Percentiles rank a stretch among this genome's conserved stretches.
phyloP scores from a whole-genome alignment of 352 stramenopile genomes.

The Globisporangium sylvaticum region DNA sequence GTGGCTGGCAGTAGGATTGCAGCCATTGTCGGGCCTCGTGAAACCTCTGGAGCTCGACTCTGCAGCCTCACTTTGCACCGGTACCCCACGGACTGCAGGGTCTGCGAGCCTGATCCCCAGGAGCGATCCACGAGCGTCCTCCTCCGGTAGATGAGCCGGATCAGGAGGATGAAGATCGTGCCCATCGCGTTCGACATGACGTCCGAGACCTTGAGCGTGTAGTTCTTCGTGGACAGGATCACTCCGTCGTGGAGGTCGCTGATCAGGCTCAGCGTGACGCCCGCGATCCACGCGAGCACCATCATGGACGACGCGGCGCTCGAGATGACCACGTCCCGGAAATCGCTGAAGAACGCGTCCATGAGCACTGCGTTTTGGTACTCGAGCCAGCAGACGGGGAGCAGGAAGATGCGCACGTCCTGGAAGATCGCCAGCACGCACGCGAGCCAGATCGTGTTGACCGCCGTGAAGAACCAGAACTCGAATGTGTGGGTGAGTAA shows the following conservation, averaged over 20 bases:
- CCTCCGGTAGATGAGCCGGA: conserved; percentile 5
- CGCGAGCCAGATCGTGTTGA: conserved; percentile 5
- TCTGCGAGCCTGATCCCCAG: not conserved
- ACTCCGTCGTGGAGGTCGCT: not conserved
- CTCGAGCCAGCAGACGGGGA: conserved; percentile 8
- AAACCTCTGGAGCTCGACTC: not conserved
- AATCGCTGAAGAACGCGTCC: conserved; percentile 11
- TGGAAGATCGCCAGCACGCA: conserved; percentile 1
- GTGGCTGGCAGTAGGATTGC: not conserved
- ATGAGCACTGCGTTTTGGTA: conserved; percentile 6
- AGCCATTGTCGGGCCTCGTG: not conserved
- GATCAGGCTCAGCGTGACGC: conserved; percentile 1
- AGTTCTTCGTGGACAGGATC: not conserved
- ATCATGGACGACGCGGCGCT: not conserved
- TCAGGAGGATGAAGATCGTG: conserved; percentile 11
- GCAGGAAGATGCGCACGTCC: conserved; percentile 4
- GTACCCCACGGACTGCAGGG: conserved; percentile 13
- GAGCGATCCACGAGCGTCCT: not conserved
- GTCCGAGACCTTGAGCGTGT: not conserved
- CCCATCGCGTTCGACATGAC: conserved; percentile 13
- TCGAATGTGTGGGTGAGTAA: conserved; percentile 9
- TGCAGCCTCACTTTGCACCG: conserved; percentile 4
- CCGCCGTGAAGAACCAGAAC: conserved; percentile 7
- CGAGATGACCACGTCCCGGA: conserved; percentile 3
- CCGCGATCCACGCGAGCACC: not conserved